Evolutionary conservation across 2,329 filamentous ascomycete genomes (phyloP).

Genomic region (Ambrosiella cleistominuta): DNA sequence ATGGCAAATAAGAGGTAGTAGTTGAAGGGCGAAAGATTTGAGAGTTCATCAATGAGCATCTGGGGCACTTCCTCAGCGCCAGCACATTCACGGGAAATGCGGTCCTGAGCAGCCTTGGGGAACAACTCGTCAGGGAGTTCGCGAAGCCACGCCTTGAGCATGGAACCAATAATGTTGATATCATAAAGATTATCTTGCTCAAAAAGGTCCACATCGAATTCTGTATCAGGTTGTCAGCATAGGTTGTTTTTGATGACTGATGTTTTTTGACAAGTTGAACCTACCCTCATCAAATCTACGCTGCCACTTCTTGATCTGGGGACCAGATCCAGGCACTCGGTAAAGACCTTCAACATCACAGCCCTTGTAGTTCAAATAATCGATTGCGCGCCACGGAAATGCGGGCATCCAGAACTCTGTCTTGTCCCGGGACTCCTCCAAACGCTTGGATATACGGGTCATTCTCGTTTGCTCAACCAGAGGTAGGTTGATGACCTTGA

Average conservation of each 20-base stretch:
- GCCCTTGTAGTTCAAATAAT: slow-evolving; percentile 88
- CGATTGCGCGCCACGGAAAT: slow-evolving; percentile 86
- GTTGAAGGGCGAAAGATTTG: slow-evolving; percentile 87
- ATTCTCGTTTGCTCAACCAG: slow-evolving; percentile 77
- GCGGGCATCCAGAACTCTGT: slow-evolving; percentile 99
- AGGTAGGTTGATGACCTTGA: slow-evolving; percentile 72
- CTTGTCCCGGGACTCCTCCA: slow-evolving; percentile 81
- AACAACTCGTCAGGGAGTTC: slow-evolving; percentile 91
- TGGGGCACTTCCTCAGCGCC: slow-evolving; percentile 68
- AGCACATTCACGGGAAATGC: slow-evolving; percentile 61
- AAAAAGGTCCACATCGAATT: slow-evolving; percentile 79
- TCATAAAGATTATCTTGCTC: slow-evolving; percentile 78
- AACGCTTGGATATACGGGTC: slow-evolving; percentile 75
- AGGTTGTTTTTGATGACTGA: background rate
- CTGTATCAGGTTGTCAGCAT: slow-evolving; percentile 25
- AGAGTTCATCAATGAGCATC: slow-evolving; percentile 75
- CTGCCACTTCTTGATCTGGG: slow-evolving; percentile 87
- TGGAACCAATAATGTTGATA: slow-evolving; percentile 88
- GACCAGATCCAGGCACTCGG: slow-evolving; percentile 75
- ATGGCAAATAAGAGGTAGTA: slow-evolving; percentile 97
- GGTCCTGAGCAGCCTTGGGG: slow-evolving; percentile 65
- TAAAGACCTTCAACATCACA: slow-evolving; percentile 90
- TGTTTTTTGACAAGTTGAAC: slow-evolving; percentile 14
- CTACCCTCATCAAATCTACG: slow-evolving; percentile 71
- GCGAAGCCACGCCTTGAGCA: slow-evolving; percentile 91